phyloP scores from a whole-genome alignment of 495 filamentous ascomycete genomes.

The Xylaria cubensis region DNA sequence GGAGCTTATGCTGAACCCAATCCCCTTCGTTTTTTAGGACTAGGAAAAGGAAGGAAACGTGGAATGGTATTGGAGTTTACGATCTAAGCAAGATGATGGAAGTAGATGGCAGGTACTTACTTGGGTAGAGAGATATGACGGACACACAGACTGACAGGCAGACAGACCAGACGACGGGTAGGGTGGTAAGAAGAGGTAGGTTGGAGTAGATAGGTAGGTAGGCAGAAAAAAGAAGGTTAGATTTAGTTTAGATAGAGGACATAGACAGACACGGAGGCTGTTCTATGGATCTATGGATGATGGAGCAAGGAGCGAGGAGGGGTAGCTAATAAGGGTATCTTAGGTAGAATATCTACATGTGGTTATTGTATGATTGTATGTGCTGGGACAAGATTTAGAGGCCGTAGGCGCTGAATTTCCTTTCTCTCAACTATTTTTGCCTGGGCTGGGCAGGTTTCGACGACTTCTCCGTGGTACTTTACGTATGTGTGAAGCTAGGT shows the following conservation, averaged over 20 bases:
- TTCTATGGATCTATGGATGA: conserved; percentile 6
- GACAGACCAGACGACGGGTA: conserved; percentile 11
- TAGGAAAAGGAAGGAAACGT: conserved; percentile 10
- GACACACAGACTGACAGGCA: background rate
- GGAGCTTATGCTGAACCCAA: conserved; percentile 15
- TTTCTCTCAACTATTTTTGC: background rate
- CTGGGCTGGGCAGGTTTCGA: conserved; percentile 7
- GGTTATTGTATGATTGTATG: background rate
- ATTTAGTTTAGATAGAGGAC: background rate
- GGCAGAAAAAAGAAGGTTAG: conserved; percentile 13
- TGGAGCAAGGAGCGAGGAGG: conserved; percentile 14
- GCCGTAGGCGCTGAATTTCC: conserved; percentile 9
- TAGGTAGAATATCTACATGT: background rate
- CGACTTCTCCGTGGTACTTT: conserved; percentile 18
- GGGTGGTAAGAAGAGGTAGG: conserved; percentile 2
- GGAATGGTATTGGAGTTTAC: conserved; percentile 17
- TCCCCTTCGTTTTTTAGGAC: background rate
- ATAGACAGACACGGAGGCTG: conserved; percentile 19
- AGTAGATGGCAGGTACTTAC: conserved; percentile 15
- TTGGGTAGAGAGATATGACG: background rate
- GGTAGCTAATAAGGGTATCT: conserved; percentile 5
- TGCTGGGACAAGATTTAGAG: background rate
- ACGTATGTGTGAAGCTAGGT: conserved; percentile 23
- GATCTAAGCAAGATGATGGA: conserved; percentile 7
- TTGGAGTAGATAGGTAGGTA: background rate